Evolutionary conservation across 2,329 filamentous ascomycete species (phyloP).

Genomic region (Aspergillus versicolor): DNA sequence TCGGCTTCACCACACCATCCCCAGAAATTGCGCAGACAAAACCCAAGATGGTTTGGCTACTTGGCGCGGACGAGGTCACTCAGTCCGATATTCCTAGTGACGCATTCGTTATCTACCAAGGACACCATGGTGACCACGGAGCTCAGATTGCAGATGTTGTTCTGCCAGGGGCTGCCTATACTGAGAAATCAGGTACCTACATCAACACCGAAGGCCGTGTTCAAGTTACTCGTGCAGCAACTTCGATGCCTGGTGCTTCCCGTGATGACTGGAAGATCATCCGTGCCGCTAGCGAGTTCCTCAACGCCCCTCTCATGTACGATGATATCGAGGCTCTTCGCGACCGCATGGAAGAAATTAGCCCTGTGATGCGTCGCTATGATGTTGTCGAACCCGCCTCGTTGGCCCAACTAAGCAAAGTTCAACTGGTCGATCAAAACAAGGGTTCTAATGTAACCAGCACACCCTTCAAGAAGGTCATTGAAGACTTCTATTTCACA

Average conservation of each 20-base stretch:
- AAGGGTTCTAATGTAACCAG: conserved; percentile 75
- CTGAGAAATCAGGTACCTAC: conserved; percentile 93
- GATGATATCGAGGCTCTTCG: conserved; percentile 87
- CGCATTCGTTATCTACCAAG: conserved; percentile 96
- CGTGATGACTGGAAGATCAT: conserved; percentile 99
- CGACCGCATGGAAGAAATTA: conserved; percentile 94
- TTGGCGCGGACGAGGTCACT: conserved; percentile 89
- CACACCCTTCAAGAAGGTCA: conserved; percentile 75
- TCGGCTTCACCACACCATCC: conserved; percentile 89
- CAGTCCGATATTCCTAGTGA: conserved; percentile 88
- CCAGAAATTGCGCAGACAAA: conserved; percentile 76
- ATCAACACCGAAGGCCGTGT: conserved; percentile 97
- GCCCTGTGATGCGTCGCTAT: conserved; percentile 83
- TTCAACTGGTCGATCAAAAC: conserved; percentile 94
- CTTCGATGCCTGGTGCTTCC: conserved; percentile 81
- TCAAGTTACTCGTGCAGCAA: conserved; percentile 88
- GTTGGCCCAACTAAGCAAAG: conserved; percentile 75
- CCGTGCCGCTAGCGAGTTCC: conserved; percentile 86
- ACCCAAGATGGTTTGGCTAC: conserved; percentile 94
- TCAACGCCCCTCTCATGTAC: conserved; percentile 83
- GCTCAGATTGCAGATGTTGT: conserved; percentile 92
- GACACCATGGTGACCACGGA: conserved; percentile 92
- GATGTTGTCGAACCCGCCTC: conserved; percentile 84
- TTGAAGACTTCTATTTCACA: conserved; percentile 98
- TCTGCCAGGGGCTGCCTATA: conserved; percentile 92